Evolutionary conservation across 2,329 filamentous ascomycete species (phyloP).

Genomic region (Aspergillus transmontanensis): DNA sequence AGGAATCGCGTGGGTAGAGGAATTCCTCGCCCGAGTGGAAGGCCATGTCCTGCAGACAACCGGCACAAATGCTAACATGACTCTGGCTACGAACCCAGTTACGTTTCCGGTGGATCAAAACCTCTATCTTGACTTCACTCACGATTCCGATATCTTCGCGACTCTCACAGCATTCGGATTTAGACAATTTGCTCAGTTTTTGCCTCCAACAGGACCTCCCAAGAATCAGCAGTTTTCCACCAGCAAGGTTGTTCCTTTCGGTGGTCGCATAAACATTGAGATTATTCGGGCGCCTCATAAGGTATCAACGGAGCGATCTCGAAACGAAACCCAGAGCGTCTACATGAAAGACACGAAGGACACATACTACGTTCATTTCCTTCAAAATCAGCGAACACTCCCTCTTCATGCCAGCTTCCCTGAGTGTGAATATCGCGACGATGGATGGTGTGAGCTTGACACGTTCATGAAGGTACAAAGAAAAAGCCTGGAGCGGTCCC

Average conservation of each 20-base stretch:
- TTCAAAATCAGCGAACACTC: conserved; percentile 73
- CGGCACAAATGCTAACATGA: conserved; percentile 48
- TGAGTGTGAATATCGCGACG: conserved; percentile 66
- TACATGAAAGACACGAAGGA: not conserved
- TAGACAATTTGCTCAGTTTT: conserved; percentile 64
- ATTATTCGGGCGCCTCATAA: conserved; percentile 69
- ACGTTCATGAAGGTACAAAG: conserved; percentile 68
- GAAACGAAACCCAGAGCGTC: conserved; percentile 38
- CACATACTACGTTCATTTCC: conserved; percentile 66
- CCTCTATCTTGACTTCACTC: not conserved
- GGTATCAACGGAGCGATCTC: conserved; percentile 37
- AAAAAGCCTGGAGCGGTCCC: conserved; percentile 58
- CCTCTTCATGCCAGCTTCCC: conserved; percentile 68
- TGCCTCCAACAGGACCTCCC: conserved; percentile 51
- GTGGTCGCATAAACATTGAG: conserved; percentile 72
- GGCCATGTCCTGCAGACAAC: conserved; percentile 25
- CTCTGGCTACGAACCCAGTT: conserved; percentile 54
- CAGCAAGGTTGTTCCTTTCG: conserved; percentile 71
- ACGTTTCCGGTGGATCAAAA: conserved; percentile 75
- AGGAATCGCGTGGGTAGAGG: conserved; percentile 74
- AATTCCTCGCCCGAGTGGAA: conserved; percentile 68
- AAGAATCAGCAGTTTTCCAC: conserved; percentile 65
- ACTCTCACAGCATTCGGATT: conserved; percentile 67
- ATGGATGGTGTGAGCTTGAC: conserved; percentile 67
- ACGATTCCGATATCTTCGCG: not conserved